Evolutionary conservation across 2,329 filamentous ascomycete species (phyloP).

Genomic region (Talaromyces piceae): DNA sequence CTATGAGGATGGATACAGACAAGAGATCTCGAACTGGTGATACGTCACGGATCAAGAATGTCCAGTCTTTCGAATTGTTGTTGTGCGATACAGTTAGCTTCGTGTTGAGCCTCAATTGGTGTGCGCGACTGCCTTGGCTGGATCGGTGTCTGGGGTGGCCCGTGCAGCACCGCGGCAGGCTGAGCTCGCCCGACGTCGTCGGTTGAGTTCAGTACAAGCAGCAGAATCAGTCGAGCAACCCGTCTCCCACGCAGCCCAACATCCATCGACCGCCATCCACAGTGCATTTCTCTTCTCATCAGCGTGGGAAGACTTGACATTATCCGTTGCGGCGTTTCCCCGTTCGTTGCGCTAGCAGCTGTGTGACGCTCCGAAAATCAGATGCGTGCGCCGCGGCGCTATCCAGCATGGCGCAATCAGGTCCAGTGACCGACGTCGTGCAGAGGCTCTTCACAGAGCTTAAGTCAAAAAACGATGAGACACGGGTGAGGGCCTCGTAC

Average conservation of each 20-base stretch:
- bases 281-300: not conserved
- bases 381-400: slow-evolving; percentile 17
- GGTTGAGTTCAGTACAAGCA: too few species aligned
- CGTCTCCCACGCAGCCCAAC: not conserved
- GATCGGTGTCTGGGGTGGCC: not conserved
- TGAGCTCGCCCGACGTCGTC: slow-evolving; percentile 3
- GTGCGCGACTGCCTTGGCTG: not conserved
- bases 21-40: too few species aligned
- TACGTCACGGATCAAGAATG: too few species aligned
- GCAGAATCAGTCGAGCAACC: not conserved
- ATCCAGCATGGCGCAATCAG: slow-evolving; percentile 41
- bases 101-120: not conserved
- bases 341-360: not conserved
- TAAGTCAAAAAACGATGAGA: slow-evolving; percentile 49
- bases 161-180: slow-evolving; percentile 5
- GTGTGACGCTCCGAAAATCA: slow-evolving; percentile 4
- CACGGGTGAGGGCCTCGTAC: slow-evolving; percentile 41
- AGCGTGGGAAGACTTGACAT: not conserved
- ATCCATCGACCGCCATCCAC: slow-evolving; percentile 1
- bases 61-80: too few species aligned
- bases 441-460: slow-evolving; percentile 52
- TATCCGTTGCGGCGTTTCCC: not conserved
- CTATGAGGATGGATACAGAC: too few species aligned
- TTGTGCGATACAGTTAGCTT: not conserved
- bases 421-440: slow-evolving; percentile 41